Evolutionary conservation across 2,329 filamentous ascomycete species (phyloP).

Genomic region (Sphaerulina populicola): DNA sequence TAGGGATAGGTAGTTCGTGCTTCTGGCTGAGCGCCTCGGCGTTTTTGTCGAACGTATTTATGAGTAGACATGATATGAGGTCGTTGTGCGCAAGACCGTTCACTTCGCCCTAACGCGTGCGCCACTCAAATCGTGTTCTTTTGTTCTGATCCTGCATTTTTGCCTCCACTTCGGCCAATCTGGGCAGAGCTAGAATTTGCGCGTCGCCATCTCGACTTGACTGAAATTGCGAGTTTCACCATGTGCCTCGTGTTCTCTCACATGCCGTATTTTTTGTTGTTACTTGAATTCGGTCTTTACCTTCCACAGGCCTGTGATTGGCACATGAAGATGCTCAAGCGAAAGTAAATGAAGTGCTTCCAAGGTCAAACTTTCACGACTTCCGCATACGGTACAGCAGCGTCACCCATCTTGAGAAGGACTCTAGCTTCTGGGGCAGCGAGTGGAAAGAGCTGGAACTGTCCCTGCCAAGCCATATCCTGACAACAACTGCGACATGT

Average conservation of each 20-base stretch:
- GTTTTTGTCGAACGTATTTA: slow-evolving; percentile 21
- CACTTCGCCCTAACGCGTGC: not conserved
- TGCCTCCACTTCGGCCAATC: not conserved
- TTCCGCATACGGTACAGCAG: not conserved
- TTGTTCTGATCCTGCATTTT: not conserved
- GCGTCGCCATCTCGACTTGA: not conserved
- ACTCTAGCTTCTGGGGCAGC: not conserved
- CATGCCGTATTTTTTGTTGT: too few species aligned
- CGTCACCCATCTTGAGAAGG: too few species aligned
- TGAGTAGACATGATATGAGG: slow-evolving; percentile 21
- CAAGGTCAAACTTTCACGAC: not conserved
- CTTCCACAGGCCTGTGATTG: not conserved
- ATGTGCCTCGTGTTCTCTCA: too few species aligned
- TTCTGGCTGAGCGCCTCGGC: slow-evolving; percentile 19
- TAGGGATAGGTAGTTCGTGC: slow-evolving; percentile 22
- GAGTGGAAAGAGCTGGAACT: not conserved
- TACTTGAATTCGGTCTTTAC: not conserved
- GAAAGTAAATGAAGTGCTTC: not conserved
- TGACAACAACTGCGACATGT: slow-evolving; percentile 18
- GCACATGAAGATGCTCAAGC: not conserved
- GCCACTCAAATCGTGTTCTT: not conserved
- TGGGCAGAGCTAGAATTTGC: not conserved
- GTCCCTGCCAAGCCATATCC: not conserved
- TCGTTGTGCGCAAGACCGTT: slow-evolving; percentile 14
- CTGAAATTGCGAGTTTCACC: too few species aligned